Base-by-base conservation (phyloP, 768 basidiomycete species). In the Tubosaeta brunneosetosa region DNA sequence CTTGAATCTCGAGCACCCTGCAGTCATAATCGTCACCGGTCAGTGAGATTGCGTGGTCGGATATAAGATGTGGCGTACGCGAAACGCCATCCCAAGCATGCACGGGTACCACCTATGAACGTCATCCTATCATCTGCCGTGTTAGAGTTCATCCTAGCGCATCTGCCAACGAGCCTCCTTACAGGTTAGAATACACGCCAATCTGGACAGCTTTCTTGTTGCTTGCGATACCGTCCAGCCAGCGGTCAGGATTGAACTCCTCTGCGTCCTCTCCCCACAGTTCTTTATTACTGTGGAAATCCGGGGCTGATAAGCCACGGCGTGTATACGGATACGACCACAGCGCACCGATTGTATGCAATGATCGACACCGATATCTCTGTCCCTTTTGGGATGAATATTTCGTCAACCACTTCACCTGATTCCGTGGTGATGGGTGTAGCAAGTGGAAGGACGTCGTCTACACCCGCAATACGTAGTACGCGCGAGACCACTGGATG, bases 401-500 rank as follows among this genome's bases (percentile, higher is more conserved):
- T 46, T 48, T 78, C 70, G 8, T 58, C 64, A 36, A 79, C 61
- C 11, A 68, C 49, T 50, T 75, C 67, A 6, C 82, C 83, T 2
- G 47, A 38, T 31, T 49, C 38, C 1, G 37, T 38, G 9, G 26
- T 19, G 3, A 49, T 13, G 1, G 47, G 37, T 1, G 27, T 37
- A 22, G 37, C 6, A 17, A 49, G 47, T 31, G 37, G 37, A 22
- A 49, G n/a, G 29, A 83, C 61, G 50, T 84, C 79, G 56, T 87
- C 84, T 22, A 68, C 64, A 1, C 65, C 70, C 0, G 83, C 73
- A 50, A 75, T 67, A 22, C 85, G 77, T 43, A 77, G 73, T 16
- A 75, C 75, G n/a, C 78, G 74, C 41, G 79, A 76, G 13, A 78
- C 61, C 1, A 79, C 79, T 32, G 81, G 79, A 54, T 77, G 73